phyloP scores from a whole-genome alignment of 495 filamentous ascomycete genomes.

The Physcia stellaris region DNA sequence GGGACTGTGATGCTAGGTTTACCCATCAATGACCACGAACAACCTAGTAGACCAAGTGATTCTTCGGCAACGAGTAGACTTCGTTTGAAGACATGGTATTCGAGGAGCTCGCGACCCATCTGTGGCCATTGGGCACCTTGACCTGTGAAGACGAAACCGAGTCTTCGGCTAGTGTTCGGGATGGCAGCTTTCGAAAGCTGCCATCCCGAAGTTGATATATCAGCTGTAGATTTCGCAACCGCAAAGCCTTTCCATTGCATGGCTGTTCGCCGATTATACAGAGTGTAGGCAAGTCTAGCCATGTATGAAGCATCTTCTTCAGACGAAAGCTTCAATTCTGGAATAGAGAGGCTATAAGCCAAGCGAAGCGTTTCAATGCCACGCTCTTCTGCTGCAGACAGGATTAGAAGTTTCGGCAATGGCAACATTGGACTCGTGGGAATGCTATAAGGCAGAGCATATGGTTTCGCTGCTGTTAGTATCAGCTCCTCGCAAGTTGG shows the following conservation, averaged over 20 bases:
- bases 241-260: slow-evolving; percentile 19
- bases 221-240: slow-evolving; percentile 6
- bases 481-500: too few species aligned
- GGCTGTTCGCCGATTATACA: slow-evolving; percentile 16
- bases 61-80: slow-evolving; percentile 17
- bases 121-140: slow-evolving; percentile 9
- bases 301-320: too few species aligned
- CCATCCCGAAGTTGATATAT: slow-evolving; percentile 5
- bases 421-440: too few species aligned
- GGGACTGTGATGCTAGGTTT: too few species aligned
- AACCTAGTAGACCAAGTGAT: slow-evolving; percentile 15
- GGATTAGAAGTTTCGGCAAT: too few species aligned
- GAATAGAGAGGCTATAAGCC: too few species aligned
- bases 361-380: too few species aligned
- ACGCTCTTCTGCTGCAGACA: too few species aligned
- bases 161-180: slow-evolving; percentile 10
- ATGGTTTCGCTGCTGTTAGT: slow-evolving; percentile 8
- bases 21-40: slow-evolving; percentile 13
- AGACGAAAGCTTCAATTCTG: too few species aligned
- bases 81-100: slow-evolving; percentile 13
- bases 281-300: slow-evolving; percentile 26
- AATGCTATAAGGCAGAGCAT: background rate
- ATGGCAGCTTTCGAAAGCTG: background rate
- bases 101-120: slow-evolving; percentile 2
- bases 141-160: slow-evolving; percentile 9